phyloP scores from a whole-genome alignment of 306 rosid genomes.

The Arachis stenosperma region DNA sequence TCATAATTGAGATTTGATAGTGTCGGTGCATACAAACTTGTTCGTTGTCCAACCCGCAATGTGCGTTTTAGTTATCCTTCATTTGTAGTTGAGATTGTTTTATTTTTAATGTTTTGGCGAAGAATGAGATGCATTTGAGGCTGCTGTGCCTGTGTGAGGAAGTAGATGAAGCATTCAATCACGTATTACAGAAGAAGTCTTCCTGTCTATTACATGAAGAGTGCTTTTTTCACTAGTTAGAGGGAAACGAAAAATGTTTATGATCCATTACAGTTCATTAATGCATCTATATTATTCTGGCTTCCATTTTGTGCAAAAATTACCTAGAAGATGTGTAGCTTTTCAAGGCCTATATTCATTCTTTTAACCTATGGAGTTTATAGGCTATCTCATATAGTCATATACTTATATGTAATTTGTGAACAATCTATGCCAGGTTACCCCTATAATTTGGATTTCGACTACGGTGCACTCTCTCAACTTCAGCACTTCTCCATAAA shows the following conservation, averaged over 20 bases:
- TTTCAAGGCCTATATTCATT: constrained; percentile 8
- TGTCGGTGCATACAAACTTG: constrained; percentile 5
- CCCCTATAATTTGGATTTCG: constrained; percentile 92
- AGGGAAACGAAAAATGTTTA: constrained; percentile 8
- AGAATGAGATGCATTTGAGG: constrained; percentile 1
- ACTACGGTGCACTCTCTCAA: constrained; percentile 84
- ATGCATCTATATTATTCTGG: neutral
- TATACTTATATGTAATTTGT: constrained; percentile 12
- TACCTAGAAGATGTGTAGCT: constrained; percentile 7
- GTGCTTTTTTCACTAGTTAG: neutral
- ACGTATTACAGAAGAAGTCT: neutral
- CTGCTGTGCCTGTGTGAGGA: neutral
- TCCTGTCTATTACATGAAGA: too few species aligned
- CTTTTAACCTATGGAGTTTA: constrained; percentile 8
- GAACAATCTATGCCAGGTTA: constrained; percentile 54
- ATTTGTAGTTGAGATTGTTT: neutral
- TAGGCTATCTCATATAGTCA: neutral
- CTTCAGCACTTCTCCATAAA: constrained; percentile 95
- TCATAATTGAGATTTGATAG: too few species aligned
- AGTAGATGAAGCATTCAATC: constrained; percentile 13
- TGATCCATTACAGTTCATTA: constrained; percentile 1
- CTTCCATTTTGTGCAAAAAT: constrained; percentile 10
- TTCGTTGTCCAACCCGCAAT: neutral
- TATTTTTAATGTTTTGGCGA: constrained; percentile 9
- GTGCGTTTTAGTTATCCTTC: neutral